phyloP scores from a whole-genome alignment of 768 basidiomycete species.

The Auriscalpium vulgare region DNA sequence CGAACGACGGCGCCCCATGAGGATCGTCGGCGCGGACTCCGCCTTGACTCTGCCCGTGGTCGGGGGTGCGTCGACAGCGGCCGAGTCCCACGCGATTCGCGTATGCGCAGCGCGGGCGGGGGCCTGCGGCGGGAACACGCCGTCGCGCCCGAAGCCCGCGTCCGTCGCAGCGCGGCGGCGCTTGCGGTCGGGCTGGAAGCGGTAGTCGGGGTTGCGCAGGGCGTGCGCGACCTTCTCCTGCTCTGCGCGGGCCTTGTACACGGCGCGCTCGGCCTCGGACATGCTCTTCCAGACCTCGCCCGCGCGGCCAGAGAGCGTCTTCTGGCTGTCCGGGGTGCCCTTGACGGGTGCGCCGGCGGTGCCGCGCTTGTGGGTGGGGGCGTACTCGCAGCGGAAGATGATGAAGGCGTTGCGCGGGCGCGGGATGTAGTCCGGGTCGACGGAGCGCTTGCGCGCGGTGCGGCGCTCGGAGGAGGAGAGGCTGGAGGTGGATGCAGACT shows the following conservation, averaged over 20 bases:
- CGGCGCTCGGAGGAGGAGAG: constrained; percentile 32
- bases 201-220: constrained; percentile 51
- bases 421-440: constrained; percentile 52
- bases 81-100: background rate
- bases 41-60: background rate
- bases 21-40: background rate
- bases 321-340: constrained; percentile 23
- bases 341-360: constrained; percentile 22
- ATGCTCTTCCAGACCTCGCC: constrained; percentile 68
- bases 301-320: constrained; percentile 69
- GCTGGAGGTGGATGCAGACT: constrained; percentile 2
- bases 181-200: constrained; percentile 42
- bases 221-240: constrained; percentile 51
- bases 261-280: constrained; percentile 35
- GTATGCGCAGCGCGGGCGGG: constrained; percentile 6
- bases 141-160: constrained; percentile 6
- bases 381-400: constrained; percentile 64
- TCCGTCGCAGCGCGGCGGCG: background rate
- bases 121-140: constrained; percentile 4
- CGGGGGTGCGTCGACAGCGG: background rate
- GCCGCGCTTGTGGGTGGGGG: constrained; percentile 35
- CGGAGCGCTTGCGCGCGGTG: constrained; percentile 30
- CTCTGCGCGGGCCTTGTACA: constrained; percentile 47
- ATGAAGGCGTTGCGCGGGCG: constrained; percentile 68
- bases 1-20: constrained; percentile 7